Conservation (phyloP, 306 rosid species). For the Vigna unguiculata region DNA sequence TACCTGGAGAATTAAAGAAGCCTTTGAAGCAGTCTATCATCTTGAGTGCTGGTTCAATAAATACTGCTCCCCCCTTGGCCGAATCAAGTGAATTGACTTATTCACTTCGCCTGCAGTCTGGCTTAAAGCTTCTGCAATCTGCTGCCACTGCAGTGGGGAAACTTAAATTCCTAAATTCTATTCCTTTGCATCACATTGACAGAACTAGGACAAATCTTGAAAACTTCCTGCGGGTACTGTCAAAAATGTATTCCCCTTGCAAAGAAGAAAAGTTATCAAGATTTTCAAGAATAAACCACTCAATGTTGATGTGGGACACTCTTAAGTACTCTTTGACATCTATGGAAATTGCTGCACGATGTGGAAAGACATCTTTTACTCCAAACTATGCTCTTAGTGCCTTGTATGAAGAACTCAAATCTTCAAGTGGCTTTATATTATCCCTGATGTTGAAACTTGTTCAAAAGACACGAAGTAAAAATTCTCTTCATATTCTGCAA, state of each 20-base stretch:
- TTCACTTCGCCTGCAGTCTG: slow-evolving; percentile 65
- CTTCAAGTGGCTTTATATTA: slow-evolving; percentile 81
- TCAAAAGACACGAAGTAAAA: slow-evolving; percentile 64
- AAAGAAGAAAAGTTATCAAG: slow-evolving; percentile 65
- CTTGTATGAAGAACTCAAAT: slow-evolving; percentile 83
- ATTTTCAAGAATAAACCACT: slow-evolving; percentile 65
- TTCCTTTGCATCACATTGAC: slow-evolving; percentile 57
- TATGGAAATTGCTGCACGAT: slow-evolving; percentile 90
- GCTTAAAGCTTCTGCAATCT: slow-evolving; percentile 70
- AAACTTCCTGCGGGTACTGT: slow-evolving; percentile 62
- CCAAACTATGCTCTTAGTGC: slow-evolving; percentile 73
- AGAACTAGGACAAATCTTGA: slow-evolving; percentile 64
- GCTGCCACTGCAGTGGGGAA: slow-evolving; percentile 71
- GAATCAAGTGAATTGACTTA: slow-evolving; percentile 49
- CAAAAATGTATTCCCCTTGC: slow-evolving; percentile 77
- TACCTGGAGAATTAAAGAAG: slow-evolving; percentile 61
- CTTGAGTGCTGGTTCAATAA: slow-evolving; percentile 49
- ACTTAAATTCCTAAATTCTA: slow-evolving; percentile 58
- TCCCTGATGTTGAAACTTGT: slow-evolving; percentile 79
- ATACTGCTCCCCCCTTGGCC: slow-evolving; percentile 44
- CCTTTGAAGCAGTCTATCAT: slow-evolving; percentile 55
- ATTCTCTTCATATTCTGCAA: slow-evolving; percentile 83
- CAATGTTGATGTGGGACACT: slow-evolving; percentile 94
- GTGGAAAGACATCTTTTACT: slow-evolving; percentile 69
- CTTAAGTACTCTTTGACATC: slow-evolving; percentile 85